Evolutionary conservation across 345 rosid species (phyloP).

Genomic region (Citrus hindsii): DNA sequence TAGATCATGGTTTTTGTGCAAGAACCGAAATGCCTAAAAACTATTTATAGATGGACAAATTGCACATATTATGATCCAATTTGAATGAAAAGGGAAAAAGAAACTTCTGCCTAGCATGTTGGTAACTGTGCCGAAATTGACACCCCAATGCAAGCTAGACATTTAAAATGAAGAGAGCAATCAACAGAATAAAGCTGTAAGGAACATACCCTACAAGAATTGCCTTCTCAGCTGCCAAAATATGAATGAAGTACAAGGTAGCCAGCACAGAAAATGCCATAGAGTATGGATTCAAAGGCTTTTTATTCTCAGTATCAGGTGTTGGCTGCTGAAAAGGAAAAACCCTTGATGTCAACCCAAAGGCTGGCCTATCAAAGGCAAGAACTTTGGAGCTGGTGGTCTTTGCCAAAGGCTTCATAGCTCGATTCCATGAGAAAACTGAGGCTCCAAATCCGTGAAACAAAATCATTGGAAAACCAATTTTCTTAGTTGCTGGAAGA

Average conservation of each 20-base stretch:
- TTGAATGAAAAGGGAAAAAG: neutral
- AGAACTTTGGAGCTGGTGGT: constrained; percentile 63
- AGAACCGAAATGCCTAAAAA: neutral
- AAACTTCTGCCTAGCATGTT: neutral
- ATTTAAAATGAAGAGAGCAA: neutral
- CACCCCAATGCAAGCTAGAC: neutral
- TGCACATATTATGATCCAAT: neutral
- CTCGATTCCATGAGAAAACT: constrained; percentile 76
- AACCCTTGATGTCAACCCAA: constrained; percentile 81
- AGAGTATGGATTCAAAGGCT: constrained; percentile 72
- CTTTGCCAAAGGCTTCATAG: constrained; percentile 65
- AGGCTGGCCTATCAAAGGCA: constrained; percentile 91
- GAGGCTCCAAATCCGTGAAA: constrained; percentile 97
- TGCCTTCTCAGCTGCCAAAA: constrained; percentile 66
- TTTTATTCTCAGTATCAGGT: constrained; percentile 22
- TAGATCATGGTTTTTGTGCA: neutral
- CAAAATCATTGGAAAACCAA: constrained; percentile 60
- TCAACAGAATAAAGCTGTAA: neutral
- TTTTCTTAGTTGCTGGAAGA: constrained; percentile 15
- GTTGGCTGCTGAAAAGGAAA: constrained; percentile 20
- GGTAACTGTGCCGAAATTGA: neutral
- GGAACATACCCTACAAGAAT: constrained; percentile 73
- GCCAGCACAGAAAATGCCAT: constrained; percentile 78
- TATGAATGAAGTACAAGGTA: constrained; percentile 66
- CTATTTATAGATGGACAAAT: neutral